A percentile compares a stretch with the other conserved stretches of the same genome.
These are phyloP conservation scores for Cucumis melo DNA, from an alignment of 306 rosid genomes.

Conservation along the genomic window DNA sequence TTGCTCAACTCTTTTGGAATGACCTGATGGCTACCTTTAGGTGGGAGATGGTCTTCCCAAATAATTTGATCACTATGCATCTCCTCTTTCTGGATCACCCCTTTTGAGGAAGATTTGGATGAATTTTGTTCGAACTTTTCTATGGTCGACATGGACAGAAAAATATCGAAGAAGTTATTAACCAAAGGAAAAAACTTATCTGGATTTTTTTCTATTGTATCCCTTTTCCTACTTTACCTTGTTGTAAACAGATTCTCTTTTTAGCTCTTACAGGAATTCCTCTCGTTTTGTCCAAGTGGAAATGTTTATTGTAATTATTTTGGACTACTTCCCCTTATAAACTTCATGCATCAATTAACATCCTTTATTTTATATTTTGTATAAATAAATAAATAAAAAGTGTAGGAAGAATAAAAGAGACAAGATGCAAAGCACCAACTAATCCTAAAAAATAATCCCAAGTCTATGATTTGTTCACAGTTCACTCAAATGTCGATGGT, in stretches of 20 bases:
- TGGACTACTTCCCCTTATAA: too few species aligned
- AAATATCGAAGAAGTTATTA: not conserved
- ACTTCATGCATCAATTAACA: too few species aligned
- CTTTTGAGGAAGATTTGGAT: not conserved
- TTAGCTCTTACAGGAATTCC: too few species aligned
- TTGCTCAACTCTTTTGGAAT: not conserved
- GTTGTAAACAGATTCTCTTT: too few species aligned
- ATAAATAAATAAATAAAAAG: too few species aligned
- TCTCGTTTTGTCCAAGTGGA: too few species aligned
- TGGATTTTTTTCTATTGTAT: not conserved
- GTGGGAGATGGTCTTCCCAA: not conserved
- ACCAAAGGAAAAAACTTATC: not conserved
- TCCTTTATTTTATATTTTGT: too few species aligned
- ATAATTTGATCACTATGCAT: not conserved
- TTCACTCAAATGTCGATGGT: not conserved
- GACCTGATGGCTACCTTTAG: not conserved
- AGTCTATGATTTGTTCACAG: not conserved
- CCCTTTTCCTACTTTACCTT: too few species aligned
- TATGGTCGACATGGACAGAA: not conserved
- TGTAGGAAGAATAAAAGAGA: not conserved
- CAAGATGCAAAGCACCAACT: not conserved
- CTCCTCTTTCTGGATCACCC: not conserved
- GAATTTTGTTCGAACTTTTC: not conserved
- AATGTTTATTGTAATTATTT: too few species aligned
- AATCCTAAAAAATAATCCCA: conserved; percentile 3